These are phyloP conservation scores for Pyricularia sp. DNA, from an alignment of 2,329 filamentous ascomycete species.

Conservation along the genomic window DNA sequence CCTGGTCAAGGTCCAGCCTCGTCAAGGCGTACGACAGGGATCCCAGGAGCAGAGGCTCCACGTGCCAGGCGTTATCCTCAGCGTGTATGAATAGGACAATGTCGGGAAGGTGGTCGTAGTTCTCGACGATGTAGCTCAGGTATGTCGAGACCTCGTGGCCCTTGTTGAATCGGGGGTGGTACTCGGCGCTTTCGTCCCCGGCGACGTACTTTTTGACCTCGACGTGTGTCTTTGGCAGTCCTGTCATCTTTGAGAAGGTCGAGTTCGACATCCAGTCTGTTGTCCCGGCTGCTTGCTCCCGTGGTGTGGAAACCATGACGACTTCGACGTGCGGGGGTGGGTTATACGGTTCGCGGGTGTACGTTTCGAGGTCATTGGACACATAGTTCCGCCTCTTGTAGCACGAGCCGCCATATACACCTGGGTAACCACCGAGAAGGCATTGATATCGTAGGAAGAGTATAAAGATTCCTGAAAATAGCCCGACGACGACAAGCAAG, in stretches of 20 bases:
- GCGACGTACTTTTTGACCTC: constrained; percentile 35
- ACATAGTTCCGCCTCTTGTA: constrained; percentile 2
- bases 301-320: not conserved
- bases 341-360: not conserved
- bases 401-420: constrained; percentile 4
- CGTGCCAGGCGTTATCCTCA: constrained; percentile 34
- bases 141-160: constrained; percentile 56
- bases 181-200: constrained; percentile 33
- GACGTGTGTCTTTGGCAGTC: constrained; percentile 14
- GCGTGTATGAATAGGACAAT: constrained; percentile 53
- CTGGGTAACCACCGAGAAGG: constrained; percentile 5
- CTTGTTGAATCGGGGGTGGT: constrained; percentile 44
- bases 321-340: constrained; percentile 1
- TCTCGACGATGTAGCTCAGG: constrained; percentile 50
- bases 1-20: constrained; percentile 22
- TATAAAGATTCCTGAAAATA: not conserved
- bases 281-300: not conserved
- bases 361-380: constrained; percentile 2
- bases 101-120: constrained; percentile 49
- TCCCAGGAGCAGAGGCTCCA: constrained; percentile 22
- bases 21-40: constrained; percentile 21
- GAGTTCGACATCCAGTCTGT: not conserved
- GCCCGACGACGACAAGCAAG: not conserved
- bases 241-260: not conserved
- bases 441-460: constrained; percentile 4